Conservation (phyloP, 2,329 filamentous ascomycete genomes). For the Zymoseptoria ardabiliae region DNA sequence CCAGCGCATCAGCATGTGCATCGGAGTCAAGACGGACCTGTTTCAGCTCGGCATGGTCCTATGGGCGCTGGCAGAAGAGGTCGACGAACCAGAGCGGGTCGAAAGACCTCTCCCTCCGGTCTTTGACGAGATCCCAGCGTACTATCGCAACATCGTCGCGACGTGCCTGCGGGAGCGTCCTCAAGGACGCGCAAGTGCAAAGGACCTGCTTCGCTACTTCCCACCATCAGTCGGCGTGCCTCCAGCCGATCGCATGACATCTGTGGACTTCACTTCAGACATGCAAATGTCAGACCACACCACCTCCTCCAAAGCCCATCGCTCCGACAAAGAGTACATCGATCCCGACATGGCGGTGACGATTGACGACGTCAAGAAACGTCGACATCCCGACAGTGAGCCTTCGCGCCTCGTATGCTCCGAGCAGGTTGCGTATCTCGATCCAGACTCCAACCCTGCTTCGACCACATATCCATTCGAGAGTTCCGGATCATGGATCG, state of each 20-base stretch:
- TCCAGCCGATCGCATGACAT: conserved; percentile 5
- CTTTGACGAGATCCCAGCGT: conserved; percentile 58
- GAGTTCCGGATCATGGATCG: conserved; percentile 39
- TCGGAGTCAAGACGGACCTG: conserved; percentile 93
- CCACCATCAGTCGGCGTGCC: conserved; percentile 35
- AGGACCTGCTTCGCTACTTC: conserved; percentile 62
- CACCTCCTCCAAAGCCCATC: conserved; percentile 29
- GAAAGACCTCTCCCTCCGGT: conserved; percentile 60
- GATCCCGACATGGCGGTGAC: conserved; percentile 39
- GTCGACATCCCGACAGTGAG: conserved; percentile 1
- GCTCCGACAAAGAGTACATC: conserved; percentile 42
- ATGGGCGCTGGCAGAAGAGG: conserved; percentile 79
- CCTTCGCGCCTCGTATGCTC: conserved; percentile 10
- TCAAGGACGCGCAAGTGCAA: conserved; percentile 64
- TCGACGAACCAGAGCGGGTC: conserved; percentile 82
- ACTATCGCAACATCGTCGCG: conserved; percentile 68
- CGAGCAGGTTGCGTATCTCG: conserved; percentile 27
- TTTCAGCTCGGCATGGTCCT: conserved; percentile 96
- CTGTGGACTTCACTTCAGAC: conserved; percentile 9
- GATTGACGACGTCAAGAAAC: conserved; percentile 36
- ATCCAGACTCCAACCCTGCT: conserved; percentile 33
- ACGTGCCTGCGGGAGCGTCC: conserved; percentile 71
- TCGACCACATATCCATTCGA: conserved; percentile 38
- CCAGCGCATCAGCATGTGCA: conserved; percentile 91
- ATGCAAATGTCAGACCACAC: conserved; percentile 31